phyloP scores from a whole-genome alignment of 2,329 filamentous ascomycete species.

The Colletotrichum aenigma region DNA sequence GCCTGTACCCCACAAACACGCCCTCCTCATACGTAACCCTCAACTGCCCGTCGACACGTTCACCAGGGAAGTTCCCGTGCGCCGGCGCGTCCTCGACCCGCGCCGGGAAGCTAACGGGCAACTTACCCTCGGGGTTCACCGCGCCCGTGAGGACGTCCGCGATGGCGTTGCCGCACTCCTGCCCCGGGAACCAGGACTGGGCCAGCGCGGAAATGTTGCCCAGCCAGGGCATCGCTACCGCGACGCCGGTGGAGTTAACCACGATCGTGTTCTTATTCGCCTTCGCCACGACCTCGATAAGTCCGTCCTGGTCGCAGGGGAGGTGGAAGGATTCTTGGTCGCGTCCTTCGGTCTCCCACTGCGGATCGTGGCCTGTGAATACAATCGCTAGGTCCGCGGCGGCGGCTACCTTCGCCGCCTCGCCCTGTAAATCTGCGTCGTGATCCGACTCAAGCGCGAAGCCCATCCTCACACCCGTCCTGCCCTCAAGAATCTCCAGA shows the following conservation, averaged over 20 bases:
- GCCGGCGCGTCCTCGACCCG: conserved; percentile 67
- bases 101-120: conserved; percentile 67
- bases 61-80: conserved; percentile 63
- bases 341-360: conserved; percentile 57
- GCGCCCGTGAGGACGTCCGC: conserved; percentile 70
- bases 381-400: conserved; percentile 62
- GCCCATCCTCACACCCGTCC: conserved; percentile 33
- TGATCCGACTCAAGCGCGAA: conserved; percentile 34
- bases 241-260: conserved; percentile 68
- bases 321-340: conserved; percentile 57
- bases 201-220: conserved; percentile 62
- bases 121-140: conserved; percentile 67
- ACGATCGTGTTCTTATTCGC: conserved; percentile 68
- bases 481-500: conserved; percentile 35
- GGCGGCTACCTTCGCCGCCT: conserved; percentile 42
- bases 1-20: conserved; percentile 71
- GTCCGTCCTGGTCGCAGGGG: conserved; percentile 66
- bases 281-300: conserved; percentile 61
- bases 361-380: conserved; percentile 65
- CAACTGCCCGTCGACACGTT: conserved; percentile 48
- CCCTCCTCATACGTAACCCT: conserved; percentile 72
- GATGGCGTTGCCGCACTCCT: conserved; percentile 72
- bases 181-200: conserved; percentile 72
- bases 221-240: conserved; percentile 64
- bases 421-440: conserved; percentile 61